These are phyloP conservation scores for Ceratonia siliqua DNA, from an alignment of 306 rosid species.

Conservation along the genomic window DNA sequence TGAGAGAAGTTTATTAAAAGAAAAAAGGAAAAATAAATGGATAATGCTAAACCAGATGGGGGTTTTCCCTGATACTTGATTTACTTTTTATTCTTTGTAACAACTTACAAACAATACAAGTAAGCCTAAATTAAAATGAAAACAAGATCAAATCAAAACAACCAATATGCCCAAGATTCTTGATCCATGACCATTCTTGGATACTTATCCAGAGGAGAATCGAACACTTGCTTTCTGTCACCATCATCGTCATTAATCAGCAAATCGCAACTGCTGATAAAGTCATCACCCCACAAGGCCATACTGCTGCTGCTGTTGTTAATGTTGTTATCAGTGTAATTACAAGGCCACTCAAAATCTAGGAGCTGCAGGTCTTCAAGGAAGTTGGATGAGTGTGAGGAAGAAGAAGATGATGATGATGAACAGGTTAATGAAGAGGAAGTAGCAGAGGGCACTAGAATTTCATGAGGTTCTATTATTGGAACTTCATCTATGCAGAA, in stretches of 20 bases:
- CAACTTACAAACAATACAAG: constrained; percentile 38
- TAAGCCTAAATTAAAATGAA: not conserved
- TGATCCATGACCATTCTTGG: constrained; percentile 47
- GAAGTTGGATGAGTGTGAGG: constrained; percentile 48
- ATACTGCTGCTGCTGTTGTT: constrained; percentile 21
- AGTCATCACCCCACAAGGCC: constrained; percentile 63
- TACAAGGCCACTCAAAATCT: constrained; percentile 64
- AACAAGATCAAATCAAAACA: constrained; percentile 38
- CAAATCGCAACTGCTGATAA: constrained; percentile 52
- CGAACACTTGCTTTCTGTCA: constrained; percentile 38
- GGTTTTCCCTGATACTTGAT: constrained; percentile 31
- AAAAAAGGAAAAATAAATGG: not conserved
- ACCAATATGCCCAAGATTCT: constrained; percentile 56
- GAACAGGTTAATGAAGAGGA: constrained; percentile 44
- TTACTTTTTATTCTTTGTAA: constrained; percentile 29
- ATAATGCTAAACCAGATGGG: constrained; percentile 24
- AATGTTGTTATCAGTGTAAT: not conserved
- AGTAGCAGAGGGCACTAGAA: constrained; percentile 45
- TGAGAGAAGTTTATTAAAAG: too few species aligned
- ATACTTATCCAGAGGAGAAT: constrained; percentile 41
- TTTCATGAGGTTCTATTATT: constrained; percentile 56
- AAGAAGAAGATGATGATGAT: constrained; percentile 31
- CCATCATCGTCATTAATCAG: constrained; percentile 40
- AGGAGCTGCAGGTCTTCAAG: constrained; percentile 51
- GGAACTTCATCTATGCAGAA: constrained; percentile 86